A percentile compares a stretch with the other conserved stretches of the same genome.
Conservation (phyloP, 345 rosid genomes). For the Gossypium arboreum region DNA sequence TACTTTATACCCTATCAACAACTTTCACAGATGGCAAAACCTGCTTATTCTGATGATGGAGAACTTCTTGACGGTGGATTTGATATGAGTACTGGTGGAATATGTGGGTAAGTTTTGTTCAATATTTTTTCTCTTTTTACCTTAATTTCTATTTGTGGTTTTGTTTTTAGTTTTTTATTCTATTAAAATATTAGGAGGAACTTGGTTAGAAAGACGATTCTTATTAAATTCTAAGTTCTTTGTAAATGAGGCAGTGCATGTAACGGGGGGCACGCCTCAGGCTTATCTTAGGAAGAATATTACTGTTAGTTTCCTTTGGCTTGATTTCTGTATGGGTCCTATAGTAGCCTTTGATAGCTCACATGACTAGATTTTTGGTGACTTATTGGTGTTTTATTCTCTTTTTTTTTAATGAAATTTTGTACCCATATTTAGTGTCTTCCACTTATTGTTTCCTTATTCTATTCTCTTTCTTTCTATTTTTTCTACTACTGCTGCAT, state of each 20-base stretch:
- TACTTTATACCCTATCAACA: conserved; percentile 68
- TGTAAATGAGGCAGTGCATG: not conserved
- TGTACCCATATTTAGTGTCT: not conserved
- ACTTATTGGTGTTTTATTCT: not conserved
- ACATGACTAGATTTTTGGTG: not conserved
- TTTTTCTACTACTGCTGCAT: not conserved
- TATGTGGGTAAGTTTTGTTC: conserved; percentile 62
- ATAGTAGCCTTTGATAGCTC: not conserved
- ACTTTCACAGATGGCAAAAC: conserved; percentile 71
- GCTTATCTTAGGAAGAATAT: not conserved
- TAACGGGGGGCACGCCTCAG: not conserved
- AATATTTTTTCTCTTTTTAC: not conserved
- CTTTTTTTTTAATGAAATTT: not conserved
- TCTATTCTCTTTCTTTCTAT: not conserved
- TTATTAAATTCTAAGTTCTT: not conserved
- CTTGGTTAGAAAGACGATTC: not conserved
- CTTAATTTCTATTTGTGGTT: not conserved
- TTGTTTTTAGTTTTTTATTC: not conserved
- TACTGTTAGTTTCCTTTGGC: not conserved
- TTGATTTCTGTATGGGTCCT: not conserved
- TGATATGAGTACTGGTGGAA: conserved; percentile 86
- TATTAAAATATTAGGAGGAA: not conserved
- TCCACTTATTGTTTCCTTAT: not conserved
- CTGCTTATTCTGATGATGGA: conserved; percentile 61
- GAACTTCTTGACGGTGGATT: conserved; percentile 87